These are phyloP conservation scores for Umbelopsis isabellina DNA, from an alignment of 192 early-diverging fungal species.

Conservation along the genomic window DNA sequence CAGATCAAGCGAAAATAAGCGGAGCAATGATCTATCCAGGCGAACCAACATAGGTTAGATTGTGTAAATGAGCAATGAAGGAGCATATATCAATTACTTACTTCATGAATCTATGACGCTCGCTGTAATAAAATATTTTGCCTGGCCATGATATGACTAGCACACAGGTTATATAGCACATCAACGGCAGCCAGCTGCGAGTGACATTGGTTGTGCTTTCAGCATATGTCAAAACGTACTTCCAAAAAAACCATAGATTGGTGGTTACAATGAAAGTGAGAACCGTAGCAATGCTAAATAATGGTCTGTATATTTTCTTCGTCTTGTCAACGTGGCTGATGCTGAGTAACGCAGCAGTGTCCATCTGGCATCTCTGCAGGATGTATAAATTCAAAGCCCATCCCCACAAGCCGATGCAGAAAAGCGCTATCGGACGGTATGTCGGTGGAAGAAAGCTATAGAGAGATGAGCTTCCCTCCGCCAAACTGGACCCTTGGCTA, in stretches of 20 bases:
- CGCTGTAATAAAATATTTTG: constrained; percentile 50
- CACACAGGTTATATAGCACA: constrained; percentile 48
- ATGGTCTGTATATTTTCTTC: constrained; percentile 39
- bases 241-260: constrained; percentile 54
- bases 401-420: constrained; percentile 60
- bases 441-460: constrained; percentile 42
- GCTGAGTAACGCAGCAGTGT: constrained; percentile 48
- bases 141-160: constrained; percentile 51
- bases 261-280: constrained; percentile 44
- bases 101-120: constrained; percentile 59
- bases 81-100: constrained; percentile 15
- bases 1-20: constrained; percentile 54
- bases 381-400: constrained; percentile 61
- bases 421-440: constrained; percentile 53
- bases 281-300: constrained; percentile 50
- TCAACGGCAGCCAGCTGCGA: constrained; percentile 46
- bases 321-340: constrained; percentile 41
- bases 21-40: constrained; percentile 47
- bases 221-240: constrained; percentile 32
- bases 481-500: constrained; percentile 4
- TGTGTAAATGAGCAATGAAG: not conserved
- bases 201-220: constrained; percentile 13
- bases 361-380: constrained; percentile 46
- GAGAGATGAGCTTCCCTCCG: constrained; percentile 16
- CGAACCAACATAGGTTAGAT: not conserved